Evolutionary conservation across 192 early-diverging fungal species (phyloP).

Genomic region (Kickxella alabastrina): DNA sequence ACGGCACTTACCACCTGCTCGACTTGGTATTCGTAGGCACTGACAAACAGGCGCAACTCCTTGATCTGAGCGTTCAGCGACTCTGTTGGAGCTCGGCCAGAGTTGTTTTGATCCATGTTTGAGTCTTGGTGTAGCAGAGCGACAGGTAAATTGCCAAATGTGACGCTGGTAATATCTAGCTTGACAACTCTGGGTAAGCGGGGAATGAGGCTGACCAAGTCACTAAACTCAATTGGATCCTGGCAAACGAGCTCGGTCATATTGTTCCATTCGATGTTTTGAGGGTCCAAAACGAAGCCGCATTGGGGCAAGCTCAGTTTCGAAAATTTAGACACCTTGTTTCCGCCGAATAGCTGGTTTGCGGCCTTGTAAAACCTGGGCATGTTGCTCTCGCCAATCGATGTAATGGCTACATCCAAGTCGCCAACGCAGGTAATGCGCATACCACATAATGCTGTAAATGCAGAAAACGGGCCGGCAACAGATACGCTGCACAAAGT

Average conservation of each 20-base stretch:
- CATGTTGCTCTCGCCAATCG: background rate
- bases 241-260: background rate
- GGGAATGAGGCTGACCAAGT: background rate
- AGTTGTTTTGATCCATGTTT: background rate
- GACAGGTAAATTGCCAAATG: background rate
- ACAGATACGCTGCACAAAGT: background rate
- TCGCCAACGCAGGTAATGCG: background rate
- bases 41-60: background rate
- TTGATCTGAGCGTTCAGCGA: background rate
- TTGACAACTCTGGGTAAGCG: background rate
- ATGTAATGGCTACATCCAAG: background rate
- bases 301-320: background rate
- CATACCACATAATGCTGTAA: background rate
- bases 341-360: background rate
- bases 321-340: background rate
- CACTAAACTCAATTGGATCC: constrained; percentile 1
- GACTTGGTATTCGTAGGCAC: background rate
- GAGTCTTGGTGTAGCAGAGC: background rate
- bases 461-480: background rate
- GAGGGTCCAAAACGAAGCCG: background rate
- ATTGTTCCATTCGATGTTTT: background rate
- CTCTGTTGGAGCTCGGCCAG: background rate
- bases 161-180: background rate
- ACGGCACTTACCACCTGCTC: background rate
- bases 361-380: background rate